Percentiles rank a stretch among this genome's conserved stretches.
Evolutionary conservation across 2,329 filamentous ascomycete species (phyloP).

Genomic region (Apiospora rasikravindrae): DNA sequence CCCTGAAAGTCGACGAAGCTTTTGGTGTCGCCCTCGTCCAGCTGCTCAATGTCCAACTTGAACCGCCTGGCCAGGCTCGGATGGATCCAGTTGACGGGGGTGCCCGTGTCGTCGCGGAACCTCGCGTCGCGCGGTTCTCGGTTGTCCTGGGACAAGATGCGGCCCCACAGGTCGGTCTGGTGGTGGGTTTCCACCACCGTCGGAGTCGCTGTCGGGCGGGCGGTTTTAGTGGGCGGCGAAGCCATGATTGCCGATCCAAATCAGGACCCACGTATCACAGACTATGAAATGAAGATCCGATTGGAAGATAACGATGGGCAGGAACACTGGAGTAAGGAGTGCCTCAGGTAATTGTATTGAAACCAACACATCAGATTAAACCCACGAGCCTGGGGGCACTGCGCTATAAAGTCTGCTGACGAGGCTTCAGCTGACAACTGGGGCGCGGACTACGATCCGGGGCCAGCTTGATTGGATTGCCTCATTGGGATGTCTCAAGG

Average conservation of each 20-base stretch:
- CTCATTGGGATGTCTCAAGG: background rate
- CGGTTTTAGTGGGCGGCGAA: background rate
- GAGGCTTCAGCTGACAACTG: conserved; percentile 1
- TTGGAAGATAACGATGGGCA: background rate
- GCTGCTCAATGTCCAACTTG: conserved; percentile 18
- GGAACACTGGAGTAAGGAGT: background rate
- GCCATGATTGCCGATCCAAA: background rate
- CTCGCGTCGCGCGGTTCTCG: conserved; percentile 13
- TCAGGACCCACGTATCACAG: background rate
- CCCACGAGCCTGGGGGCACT: background rate
- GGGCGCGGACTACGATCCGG: background rate
- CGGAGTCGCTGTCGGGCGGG: background rate
- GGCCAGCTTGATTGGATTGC: background rate
- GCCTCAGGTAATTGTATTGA: background rate
- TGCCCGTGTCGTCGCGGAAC: conserved; percentile 23
- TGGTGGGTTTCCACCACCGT: background rate
- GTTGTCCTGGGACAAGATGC: background rate
- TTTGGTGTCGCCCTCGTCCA: background rate
- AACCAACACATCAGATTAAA: background rate
- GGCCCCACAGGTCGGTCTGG: conserved; percentile 18
- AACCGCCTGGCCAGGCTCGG: conserved; percentile 14
- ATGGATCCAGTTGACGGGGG: conserved; percentile 25
- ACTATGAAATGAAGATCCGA: background rate
- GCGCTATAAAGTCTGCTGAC: background rate
- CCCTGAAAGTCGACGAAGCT: conserved; percentile 15